These are phyloP conservation scores for Sugiyamaella xylanicola DNA, from an alignment of 1,139 yeast species.

Conservation along the genomic window DNA sequence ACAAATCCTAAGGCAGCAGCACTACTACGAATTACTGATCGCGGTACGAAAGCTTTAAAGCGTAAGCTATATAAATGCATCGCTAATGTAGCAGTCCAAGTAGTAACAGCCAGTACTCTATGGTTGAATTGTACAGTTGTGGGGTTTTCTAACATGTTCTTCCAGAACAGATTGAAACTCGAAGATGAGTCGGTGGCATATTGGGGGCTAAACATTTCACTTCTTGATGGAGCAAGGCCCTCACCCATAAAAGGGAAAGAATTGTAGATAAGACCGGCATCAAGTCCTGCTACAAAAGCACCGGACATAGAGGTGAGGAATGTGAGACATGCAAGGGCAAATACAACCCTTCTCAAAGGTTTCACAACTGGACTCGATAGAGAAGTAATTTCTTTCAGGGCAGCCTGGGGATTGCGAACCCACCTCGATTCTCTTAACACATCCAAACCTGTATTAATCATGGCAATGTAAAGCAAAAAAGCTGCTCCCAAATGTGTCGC, in stretches of 20 bases:
- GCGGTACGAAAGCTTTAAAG: slow-evolving; percentile 59
- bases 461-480: slow-evolving; percentile 80
- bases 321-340: slow-evolving; percentile 64
- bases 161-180: slow-evolving; percentile 74
- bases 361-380: slow-evolving; percentile 60
- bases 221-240: slow-evolving; percentile 61
- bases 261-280: slow-evolving; percentile 95
- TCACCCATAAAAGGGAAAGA: slow-evolving; percentile 97
- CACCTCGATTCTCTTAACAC: slow-evolving; percentile 76
- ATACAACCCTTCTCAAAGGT: slow-evolving; percentile 57
- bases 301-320: slow-evolving; percentile 94
- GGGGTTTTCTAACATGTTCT: slow-evolving; percentile 93
- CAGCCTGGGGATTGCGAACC: slow-evolving; percentile 59
- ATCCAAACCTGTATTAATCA: slow-evolving; percentile 87
- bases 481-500: slow-evolving; percentile 97
- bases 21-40: slow-evolving; percentile 55
- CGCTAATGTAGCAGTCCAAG: slow-evolving; percentile 71
- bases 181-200: slow-evolving; percentile 50
- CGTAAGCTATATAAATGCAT: slow-evolving; percentile 61
- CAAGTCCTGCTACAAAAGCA: slow-evolving; percentile 97
- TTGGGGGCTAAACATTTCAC: slow-evolving; percentile 77
- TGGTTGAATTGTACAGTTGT: slow-evolving; percentile 93
- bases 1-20: slow-evolving; percentile 80
- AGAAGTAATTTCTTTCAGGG: slow-evolving; percentile 53
- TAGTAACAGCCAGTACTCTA: slow-evolving; percentile 78